These are phyloP conservation scores for Eucalyptus curtisii DNA, from an alignment of 345 rosid species.

Conservation along the genomic window DNA sequence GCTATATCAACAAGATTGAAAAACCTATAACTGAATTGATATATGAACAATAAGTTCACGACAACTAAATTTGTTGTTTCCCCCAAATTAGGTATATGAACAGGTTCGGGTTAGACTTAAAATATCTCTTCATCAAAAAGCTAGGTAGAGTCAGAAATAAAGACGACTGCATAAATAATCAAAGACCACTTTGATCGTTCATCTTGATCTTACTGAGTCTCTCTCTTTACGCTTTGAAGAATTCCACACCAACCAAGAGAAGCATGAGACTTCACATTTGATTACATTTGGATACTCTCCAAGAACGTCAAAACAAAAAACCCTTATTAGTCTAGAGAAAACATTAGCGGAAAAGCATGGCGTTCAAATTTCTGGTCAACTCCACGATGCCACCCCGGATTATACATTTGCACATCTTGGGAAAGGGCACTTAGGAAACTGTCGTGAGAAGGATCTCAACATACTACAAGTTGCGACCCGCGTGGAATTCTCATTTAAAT, in stretches of 20 bases:
- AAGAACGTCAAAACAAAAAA: not conserved
- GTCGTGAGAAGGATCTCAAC: not conserved
- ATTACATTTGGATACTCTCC: not conserved
- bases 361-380: not conserved
- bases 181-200: accelerated
- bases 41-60: accelerated
- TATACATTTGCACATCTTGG: not conserved
- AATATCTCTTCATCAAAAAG: not conserved
- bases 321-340: not conserved
- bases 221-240: not conserved
- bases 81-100: not conserved
- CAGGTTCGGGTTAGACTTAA: accelerated
- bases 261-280: not conserved
- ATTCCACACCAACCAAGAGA: not conserved
- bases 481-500: too few relatives aligned
- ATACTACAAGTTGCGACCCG: not conserved
- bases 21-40: too few relatives aligned
- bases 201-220: not conserved
- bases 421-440: not conserved
- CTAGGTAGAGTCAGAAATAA: not conserved
- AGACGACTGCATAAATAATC: not conserved
- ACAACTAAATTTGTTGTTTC: not conserved
- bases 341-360: not conserved
- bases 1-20: not conserved
- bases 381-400: not conserved